Percentiles rank a stretch among this genome's conserved stretches.
phyloP scores from a whole-genome alignment of 495 filamentous ascomycete species.

The Penicillium macrosclerotiorum region DNA sequence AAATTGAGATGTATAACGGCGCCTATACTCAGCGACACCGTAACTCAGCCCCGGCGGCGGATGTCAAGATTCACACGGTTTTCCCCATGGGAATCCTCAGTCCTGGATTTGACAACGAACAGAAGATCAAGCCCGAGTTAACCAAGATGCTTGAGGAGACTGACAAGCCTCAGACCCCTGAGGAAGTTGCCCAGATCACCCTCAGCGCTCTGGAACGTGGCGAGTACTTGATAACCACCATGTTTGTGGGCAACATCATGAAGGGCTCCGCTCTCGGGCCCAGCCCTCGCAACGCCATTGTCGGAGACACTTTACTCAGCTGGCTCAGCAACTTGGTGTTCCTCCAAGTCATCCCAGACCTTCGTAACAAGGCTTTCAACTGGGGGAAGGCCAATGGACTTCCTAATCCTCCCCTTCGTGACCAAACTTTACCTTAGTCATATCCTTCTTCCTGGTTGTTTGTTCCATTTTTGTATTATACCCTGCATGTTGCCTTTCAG shows the following conservation, averaged over 20 bases:
- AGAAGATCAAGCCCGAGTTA: slow-evolving; percentile 74
- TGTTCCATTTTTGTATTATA: slow-evolving; percentile 19
- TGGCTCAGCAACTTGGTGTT: slow-evolving; percentile 47
- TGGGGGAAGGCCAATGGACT: slow-evolving; percentile 46
- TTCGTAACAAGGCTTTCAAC: slow-evolving; percentile 42
- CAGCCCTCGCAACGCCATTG: slow-evolving; percentile 40
- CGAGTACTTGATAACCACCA: slow-evolving; percentile 71
- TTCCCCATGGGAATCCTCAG: slow-evolving; percentile 80
- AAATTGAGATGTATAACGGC: slow-evolving; percentile 77
- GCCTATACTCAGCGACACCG: slow-evolving; percentile 51
- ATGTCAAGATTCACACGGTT: slow-evolving; percentile 78
- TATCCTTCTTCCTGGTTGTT: not conserved
- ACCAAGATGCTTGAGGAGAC: slow-evolving; percentile 78
- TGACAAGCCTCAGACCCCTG: slow-evolving; percentile 75
- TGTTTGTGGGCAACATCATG: slow-evolving; percentile 64
- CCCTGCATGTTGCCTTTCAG: slow-evolving; percentile 15
- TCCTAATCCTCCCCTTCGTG: slow-evolving; percentile 10
- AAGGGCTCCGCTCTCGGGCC: slow-evolving; percentile 49
- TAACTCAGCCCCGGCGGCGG: slow-evolving; percentile 41
- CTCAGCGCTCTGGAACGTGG: slow-evolving; percentile 76
- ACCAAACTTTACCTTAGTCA: not conserved
- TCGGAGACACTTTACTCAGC: slow-evolving; percentile 42
- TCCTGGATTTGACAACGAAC: slow-evolving; percentile 75
- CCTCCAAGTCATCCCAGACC: slow-evolving; percentile 42
- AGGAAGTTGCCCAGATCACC: slow-evolving; percentile 68